Percentiles rank a stretch among this genome's conserved stretches.
These are phyloP conservation scores for Boletus bicolor DNA, from an alignment of 768 basidiomycete species.

Conservation along the genomic window DNA sequence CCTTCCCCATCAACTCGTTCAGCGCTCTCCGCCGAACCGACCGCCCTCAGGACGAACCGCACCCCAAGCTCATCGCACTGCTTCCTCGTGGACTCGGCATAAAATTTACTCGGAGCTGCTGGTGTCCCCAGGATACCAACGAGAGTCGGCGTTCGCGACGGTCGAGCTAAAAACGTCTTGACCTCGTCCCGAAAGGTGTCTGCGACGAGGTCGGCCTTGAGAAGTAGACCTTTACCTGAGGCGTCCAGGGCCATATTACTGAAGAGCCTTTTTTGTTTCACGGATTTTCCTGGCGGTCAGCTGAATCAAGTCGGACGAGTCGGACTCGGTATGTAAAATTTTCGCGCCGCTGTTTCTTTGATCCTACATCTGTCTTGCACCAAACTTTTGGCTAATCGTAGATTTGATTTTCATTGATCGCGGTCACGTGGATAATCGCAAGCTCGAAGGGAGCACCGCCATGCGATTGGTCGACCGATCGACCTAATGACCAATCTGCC, in stretches of 20 bases:
- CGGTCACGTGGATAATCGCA: slow-evolving; percentile 9
- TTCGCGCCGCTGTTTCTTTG: not conserved
- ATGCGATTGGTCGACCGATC: too few relatives aligned
- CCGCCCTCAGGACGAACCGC: slow-evolving; percentile 73
- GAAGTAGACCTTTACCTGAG: slow-evolving; percentile 65
- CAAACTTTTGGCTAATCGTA: not conserved
- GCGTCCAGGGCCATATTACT: slow-evolving; percentile 17
- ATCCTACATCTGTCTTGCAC: not conserved
- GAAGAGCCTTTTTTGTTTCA: not conserved
- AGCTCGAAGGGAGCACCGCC: too few relatives aligned
- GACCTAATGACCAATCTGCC: not conserved
- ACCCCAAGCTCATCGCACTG: slow-evolving; percentile 90
- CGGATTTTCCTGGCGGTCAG: too few relatives aligned
- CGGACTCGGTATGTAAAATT: not conserved
- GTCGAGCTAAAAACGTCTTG: slow-evolving; percentile 39
- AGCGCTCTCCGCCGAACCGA: slow-evolving; percentile 43
- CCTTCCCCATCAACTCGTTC: slow-evolving; percentile 71
- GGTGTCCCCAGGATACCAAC: slow-evolving; percentile 90
- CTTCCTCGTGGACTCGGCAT: slow-evolving; percentile 88
- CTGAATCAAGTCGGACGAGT: not conserved
- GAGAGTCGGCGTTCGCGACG: slow-evolving; percentile 58
- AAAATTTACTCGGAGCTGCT: slow-evolving; percentile 73
- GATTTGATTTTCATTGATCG: not conserved
- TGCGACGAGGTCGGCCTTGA: slow-evolving; percentile 78
- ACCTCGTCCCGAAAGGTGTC: slow-evolving; percentile 70